These are phyloP conservation scores for Mesostigma viride DNA, from an alignment of 139 green algal species.

Conservation along the genomic window DNA sequence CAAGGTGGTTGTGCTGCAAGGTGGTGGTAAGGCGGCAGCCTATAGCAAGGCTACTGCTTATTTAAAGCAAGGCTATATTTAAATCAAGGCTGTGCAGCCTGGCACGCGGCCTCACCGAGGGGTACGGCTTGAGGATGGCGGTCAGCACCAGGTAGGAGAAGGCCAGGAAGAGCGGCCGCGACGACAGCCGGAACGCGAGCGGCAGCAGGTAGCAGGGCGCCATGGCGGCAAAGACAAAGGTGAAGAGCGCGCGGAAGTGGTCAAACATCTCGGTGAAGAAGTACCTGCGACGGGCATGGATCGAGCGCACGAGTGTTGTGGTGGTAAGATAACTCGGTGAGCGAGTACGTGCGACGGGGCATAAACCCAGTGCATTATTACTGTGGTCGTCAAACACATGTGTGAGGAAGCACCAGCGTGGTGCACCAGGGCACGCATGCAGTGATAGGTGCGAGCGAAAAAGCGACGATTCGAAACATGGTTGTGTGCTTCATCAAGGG, in stretches of 20 bases:
- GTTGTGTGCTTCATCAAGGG: too few species aligned
- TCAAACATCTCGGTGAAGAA: conserved; percentile 62
- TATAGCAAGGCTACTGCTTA: too few species aligned
- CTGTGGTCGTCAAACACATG: not conserved
- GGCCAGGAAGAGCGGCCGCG: conserved; percentile 40
- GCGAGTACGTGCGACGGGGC: not conserved
- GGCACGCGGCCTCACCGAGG: too few species aligned
- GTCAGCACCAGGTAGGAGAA: not conserved
- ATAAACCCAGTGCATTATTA: not conserved
- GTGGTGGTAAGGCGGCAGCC: too few species aligned
- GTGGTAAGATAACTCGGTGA: not conserved
- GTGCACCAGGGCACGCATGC: not conserved
- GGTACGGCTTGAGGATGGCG: conserved; percentile 33
- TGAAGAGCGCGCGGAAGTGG: conserved; percentile 39
- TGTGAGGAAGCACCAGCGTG: not conserved
- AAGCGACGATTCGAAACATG: not conserved
- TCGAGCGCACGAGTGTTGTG: not conserved
- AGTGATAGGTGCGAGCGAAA: not conserved
- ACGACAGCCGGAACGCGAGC: conserved; percentile 41
- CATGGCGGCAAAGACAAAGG: conserved; percentile 44
- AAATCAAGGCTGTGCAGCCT: too few species aligned
- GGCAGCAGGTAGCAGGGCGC: conserved; percentile 35
- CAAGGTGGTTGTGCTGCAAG: too few species aligned
- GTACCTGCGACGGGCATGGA: conserved; percentile 23
- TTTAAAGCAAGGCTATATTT: too few species aligned